Conservation (phyloP, 176 grass and related monocot genomes). For the Aechmea fasciata region DNA sequence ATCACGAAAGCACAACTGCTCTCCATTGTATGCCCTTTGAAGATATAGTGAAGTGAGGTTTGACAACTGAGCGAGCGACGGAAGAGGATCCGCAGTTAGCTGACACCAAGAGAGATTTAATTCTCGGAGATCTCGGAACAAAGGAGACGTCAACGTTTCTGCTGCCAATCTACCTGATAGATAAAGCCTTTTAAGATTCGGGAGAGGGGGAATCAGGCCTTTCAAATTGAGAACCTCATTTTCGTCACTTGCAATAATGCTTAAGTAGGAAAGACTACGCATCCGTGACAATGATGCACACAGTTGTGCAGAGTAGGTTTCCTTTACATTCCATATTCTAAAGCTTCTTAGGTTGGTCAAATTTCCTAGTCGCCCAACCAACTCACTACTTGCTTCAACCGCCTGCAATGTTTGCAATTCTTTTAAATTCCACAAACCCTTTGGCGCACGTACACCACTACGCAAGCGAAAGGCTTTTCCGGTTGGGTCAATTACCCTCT, state of each 20-base stretch:
- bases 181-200: constrained; percentile 22
- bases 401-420: constrained; percentile 26
- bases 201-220: constrained; percentile 13
- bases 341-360: constrained; percentile 35
- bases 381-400: constrained; percentile 19
- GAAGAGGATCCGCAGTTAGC: constrained; percentile 14
- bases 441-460: constrained; percentile 16
- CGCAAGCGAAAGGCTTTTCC: background rate
- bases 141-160: constrained; percentile 26
- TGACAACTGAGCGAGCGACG: constrained; percentile 19
- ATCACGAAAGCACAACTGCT: constrained; percentile 15
- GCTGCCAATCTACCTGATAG: constrained; percentile 23
- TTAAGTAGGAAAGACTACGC: constrained; percentile 19
- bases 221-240: constrained; percentile 28
- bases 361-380: constrained; percentile 24
- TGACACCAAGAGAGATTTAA: constrained; percentile 34
- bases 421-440: constrained; percentile 30
- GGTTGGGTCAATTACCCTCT: background rate
- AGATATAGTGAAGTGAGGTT: constrained; percentile 16
- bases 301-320: constrained; percentile 24
- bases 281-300: constrained; percentile 43
- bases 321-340: constrained; percentile 22
- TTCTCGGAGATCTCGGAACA: constrained; percentile 10
- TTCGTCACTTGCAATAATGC: constrained; percentile 28
- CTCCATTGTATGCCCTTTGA: constrained; percentile 13